Evolutionary conservation across 176 grass and related monocot genomes (phyloP).

Genomic region (Guadua angustifolia): DNA sequence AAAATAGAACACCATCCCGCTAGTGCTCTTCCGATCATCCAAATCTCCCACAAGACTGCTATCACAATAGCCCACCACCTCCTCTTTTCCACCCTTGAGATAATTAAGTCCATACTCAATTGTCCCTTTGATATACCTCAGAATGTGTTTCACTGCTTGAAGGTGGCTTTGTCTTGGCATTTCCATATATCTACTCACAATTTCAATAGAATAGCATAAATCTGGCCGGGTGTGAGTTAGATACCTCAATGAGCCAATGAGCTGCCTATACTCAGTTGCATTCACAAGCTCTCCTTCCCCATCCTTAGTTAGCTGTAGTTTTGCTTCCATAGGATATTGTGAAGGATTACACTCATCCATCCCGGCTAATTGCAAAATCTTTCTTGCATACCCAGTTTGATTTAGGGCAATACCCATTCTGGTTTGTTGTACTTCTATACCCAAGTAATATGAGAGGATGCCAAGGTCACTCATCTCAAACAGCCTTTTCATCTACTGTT

Average conservation of each 20-base stretch:
- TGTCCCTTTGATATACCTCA: no score
- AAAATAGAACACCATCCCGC: no score
- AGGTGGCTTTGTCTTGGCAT: no score
- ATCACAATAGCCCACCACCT: no score
- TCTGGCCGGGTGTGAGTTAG: background rate
- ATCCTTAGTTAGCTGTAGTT: background rate
- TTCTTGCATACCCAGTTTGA: fast-evolving
- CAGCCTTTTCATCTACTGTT: background rate
- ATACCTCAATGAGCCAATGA: background rate
- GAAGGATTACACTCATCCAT: background rate
- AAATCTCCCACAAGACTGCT: no score
- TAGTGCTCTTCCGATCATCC: no score
- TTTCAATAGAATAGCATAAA: background rate
- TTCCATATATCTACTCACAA: no score
- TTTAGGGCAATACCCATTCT: fast-evolving
- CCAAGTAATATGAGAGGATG: background rate
- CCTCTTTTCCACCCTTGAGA: no score
- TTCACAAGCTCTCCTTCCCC: background rate
- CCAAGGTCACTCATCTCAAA: background rate
- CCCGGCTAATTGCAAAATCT: fast-evolving
- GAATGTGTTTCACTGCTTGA: no score
- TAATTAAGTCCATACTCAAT: no score
- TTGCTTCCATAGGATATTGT: background rate
- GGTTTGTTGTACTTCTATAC: background rate
- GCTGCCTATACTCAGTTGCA: background rate